Base-by-base conservation (phyloP, 2,329 filamentous ascomycete species). In the Shiraia bambusicola region DNA sequence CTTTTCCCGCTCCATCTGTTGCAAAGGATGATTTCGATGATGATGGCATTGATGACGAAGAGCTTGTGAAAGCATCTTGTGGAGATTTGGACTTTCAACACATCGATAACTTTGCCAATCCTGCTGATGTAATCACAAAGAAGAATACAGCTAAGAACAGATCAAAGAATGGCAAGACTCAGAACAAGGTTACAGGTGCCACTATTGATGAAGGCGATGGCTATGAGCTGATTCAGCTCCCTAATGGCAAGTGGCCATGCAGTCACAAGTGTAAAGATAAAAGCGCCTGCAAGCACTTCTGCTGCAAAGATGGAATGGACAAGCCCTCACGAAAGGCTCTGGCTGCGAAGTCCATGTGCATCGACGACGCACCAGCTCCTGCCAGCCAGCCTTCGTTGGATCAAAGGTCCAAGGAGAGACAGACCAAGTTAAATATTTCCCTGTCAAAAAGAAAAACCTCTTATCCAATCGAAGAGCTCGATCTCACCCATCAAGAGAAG, bases 211-310 rank as follows among this genome's bases (percentile, higher is more conserved):
- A 45, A 22, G 19, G 19, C 24, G 22, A 45, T 31, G 32, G 45
- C 17, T 49, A 53, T 25, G 68, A 76, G 33, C 76, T 81, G 4
- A 61, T 69, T 1, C 76, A 75, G 52, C 76, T 90, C 47, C 66
- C 74, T 0, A 91, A 87, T 57, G 87, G 86, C 0, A 87, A 78
- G 57, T 91, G 84, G 81, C 76, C 77, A 26, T 92, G 87, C 67
- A 85, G 85, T 43, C 87, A 92, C 58, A 66, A 66, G 13, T 91
- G 87, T 69, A 81, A 78, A 54, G 73, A 84, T 51, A 82, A 79
- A 52, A 70, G 63, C 28, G 68, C 60, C 8, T 91, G 87, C 65
- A 87, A 82, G 52, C 87, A 92, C 56, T 66, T 78, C 26, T 92
- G 87, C 56, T 92, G 87, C 57, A 77, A 77, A 16, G 81, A 87